These are phyloP conservation scores for Cladophialophora yegresii DNA, from an alignment of 2,329 filamentous ascomycete genomes.

Conservation along the genomic window DNA sequence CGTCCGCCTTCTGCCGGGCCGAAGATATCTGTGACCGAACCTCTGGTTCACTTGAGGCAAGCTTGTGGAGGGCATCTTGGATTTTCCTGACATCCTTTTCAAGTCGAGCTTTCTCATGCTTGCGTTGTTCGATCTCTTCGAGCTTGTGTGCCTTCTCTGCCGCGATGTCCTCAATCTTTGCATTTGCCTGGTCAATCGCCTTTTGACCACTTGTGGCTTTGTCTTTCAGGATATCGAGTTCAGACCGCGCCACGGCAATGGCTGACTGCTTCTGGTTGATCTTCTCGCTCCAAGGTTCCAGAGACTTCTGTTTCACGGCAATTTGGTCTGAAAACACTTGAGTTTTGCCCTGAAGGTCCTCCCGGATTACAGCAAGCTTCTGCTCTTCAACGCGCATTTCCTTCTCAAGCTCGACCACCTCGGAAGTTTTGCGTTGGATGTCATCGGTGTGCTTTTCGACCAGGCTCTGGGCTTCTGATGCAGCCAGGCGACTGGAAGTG, in stretches of 20 bases:
- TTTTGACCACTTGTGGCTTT: slow-evolving; percentile 84
- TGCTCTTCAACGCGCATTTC: slow-evolving; percentile 76
- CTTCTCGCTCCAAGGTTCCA: slow-evolving; percentile 96
- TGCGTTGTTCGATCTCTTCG: slow-evolving; percentile 73
- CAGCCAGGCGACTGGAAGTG: slow-evolving; percentile 71
- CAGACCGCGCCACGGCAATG: slow-evolving; percentile 91
- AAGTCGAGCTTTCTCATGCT: slow-evolving; percentile 69
- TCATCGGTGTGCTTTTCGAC: slow-evolving; percentile 77
- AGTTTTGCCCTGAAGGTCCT: slow-evolving; percentile 90
- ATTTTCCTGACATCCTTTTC: slow-evolving; percentile 74
- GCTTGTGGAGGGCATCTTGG: slow-evolving; percentile 69
- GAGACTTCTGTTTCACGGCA: slow-evolving; percentile 82
- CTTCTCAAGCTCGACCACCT: slow-evolving; percentile 74
- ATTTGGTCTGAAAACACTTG: slow-evolving; percentile 93
- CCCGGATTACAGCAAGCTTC: slow-evolving; percentile 79
- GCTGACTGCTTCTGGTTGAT: slow-evolving; percentile 94
- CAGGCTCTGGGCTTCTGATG: slow-evolving; percentile 72
- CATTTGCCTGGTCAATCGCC: slow-evolving; percentile 77
- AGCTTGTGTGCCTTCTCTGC: slow-evolving; percentile 70
- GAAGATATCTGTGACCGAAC: slow-evolving; percentile 82
- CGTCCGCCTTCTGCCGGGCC: slow-evolving; percentile 90
- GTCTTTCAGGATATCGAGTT: slow-evolving; percentile 86
- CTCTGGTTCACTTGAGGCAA: slow-evolving; percentile 76
- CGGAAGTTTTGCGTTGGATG: slow-evolving; percentile 72
- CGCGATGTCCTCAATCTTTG: slow-evolving; percentile 74